A percentile compares a stretch with the other conserved stretches of the same genome.
Evolutionary conservation across 2,329 filamentous ascomycete species (phyloP).

Genomic region (Paecilomyces sp.): DNA sequence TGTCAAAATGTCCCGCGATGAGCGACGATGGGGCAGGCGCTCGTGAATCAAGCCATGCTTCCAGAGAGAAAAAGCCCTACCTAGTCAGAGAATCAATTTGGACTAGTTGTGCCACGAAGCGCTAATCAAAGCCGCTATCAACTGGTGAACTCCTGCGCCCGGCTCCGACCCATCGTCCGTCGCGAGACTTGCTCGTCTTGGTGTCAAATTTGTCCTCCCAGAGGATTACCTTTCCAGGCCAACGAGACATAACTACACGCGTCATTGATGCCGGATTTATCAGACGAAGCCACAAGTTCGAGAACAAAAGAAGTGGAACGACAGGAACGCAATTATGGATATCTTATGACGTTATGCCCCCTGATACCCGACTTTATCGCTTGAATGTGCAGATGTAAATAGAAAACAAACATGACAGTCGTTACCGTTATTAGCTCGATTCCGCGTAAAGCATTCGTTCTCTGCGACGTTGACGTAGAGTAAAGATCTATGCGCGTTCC

Average conservation of each 20-base stretch:
- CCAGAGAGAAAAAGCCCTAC: too few relatives aligned
- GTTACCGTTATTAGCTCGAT: neutral
- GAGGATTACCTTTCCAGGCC: too few relatives aligned
- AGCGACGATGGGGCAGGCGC: constrained; percentile 37
- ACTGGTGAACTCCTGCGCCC: neutral
- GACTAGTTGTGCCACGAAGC: neutral
- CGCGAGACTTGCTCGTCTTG: neutral
- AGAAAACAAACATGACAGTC: neutral
- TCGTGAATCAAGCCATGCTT: constrained; percentile 17
- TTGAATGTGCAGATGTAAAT: neutral
- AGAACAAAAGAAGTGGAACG: neutral
- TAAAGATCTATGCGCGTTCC: too few relatives aligned
- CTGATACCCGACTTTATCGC: neutral
- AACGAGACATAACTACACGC: neutral
- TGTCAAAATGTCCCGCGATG: constrained; percentile 38
- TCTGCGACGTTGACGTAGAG: too few relatives aligned
- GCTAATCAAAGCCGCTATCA: neutral
- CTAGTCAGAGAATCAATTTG: too few relatives aligned
- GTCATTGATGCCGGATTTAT: neutral
- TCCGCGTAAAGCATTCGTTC: too few relatives aligned
- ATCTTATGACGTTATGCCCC: neutral
- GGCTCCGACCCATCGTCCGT: constrained; percentile 3
- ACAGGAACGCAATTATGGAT: neutral
- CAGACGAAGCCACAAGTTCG: neutral
- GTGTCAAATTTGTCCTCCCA: neutral